phyloP scores from a whole-genome alignment of 108 stramenopile genomes.

The Heterococcus sp. region DNA sequence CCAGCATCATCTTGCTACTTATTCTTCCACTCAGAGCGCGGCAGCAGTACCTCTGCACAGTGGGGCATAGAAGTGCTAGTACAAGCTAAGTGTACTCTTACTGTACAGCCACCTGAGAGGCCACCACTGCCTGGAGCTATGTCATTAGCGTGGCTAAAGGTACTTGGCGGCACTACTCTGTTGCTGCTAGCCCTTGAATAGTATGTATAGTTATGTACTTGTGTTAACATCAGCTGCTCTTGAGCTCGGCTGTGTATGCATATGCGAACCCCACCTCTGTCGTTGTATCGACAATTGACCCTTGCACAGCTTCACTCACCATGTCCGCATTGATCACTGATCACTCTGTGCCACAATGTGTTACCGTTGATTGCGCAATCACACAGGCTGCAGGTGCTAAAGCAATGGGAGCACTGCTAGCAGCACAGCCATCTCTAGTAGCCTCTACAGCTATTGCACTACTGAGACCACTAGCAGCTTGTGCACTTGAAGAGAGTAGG shows the following conservation, averaged over 20 bases:
- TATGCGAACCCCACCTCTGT: no score
- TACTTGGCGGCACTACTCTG: no score
- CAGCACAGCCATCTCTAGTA: neutral
- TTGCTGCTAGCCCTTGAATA: no score
- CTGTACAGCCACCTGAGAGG: conserved; percentile 11
- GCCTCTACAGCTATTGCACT: conserved; percentile 3
- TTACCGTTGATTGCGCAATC: no score
- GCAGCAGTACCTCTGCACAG: neutral
- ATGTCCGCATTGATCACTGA: no score
- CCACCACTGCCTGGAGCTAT: neutral
- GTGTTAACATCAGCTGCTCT: no score
- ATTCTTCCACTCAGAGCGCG: conserved; percentile 26
- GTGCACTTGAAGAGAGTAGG: conserved; percentile 15
- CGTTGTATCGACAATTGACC: no score
- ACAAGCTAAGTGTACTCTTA: conserved; percentile 11
- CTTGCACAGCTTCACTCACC: no score
- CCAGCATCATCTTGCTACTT: conserved; percentile 25
- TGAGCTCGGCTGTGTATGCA: no score
- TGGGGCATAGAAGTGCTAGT: conserved; percentile 35
- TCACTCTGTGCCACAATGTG: no score
- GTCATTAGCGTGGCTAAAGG: neutral
- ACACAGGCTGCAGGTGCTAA: neutral
- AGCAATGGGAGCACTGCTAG: neutral
- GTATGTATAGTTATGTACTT: no score
- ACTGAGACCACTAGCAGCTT: conserved; percentile 26